Evolutionary conservation across 257 asterid species (phyloP), one percentile per base, ranked within the genome.

Genomic region (Paulownia fortunei): DNA sequence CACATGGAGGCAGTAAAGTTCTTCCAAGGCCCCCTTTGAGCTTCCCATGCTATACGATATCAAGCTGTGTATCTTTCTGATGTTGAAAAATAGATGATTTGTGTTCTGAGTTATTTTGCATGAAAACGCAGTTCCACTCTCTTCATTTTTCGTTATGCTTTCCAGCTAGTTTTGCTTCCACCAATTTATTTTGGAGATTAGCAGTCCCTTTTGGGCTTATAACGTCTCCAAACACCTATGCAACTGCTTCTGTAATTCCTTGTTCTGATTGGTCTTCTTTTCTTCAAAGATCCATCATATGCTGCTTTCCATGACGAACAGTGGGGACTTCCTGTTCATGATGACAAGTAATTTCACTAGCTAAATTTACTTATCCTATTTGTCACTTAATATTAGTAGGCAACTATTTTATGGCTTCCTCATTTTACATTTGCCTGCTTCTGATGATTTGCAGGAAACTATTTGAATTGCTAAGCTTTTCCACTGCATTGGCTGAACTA

Each of bases 401-500:
- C 52, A 49, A 67, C 42, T 19, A 30, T 66, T 61, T 80, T 80
- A 27, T 32, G 66, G 58, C 73, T 82, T 67, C 77, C 76, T 77
- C 59, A 44, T 67, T 72, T 8, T 62, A 63, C 74, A 69, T 51
- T 55, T 52, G 26, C 52, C 61, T 42, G 26, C 73, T 82, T 60
- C 56, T 62, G 66, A 69, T 67, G 46, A 78, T 79, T 73, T 66
- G 80, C 94, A 90, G 96, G 86, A 86, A 87, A 69, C 94, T 90
- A 64, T 92, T 92, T 68, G 96, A 92, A 76, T 72, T 92, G 76
- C 92, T 90, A 36, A 87, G 91, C 89, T 84, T 88, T 77, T 92
- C 90, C 77, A 82, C 96, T 73, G 97, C 96, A 61, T 86, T 92
- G 87, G 97, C 96, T 76, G 97, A 92, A 85, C 86, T 92, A 30